Evolutionary conservation across 1,284 basidiomycete species (phyloP).

Genomic region (Anthracocystis panici-leucophaei): DNA sequence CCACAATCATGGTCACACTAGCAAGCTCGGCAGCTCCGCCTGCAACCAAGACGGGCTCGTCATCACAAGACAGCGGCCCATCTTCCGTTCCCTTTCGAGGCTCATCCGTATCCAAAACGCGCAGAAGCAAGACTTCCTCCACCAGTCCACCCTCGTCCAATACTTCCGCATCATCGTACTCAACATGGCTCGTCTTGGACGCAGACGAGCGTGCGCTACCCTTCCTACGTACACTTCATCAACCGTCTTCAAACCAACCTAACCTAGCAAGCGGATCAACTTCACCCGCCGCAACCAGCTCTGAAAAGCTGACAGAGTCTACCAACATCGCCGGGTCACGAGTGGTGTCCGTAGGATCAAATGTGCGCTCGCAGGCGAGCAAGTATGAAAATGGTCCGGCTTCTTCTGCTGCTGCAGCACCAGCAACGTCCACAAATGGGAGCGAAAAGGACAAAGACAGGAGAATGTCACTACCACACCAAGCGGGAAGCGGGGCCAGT

Average conservation of each 20-base stretch:
- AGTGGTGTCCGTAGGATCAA: not conserved
- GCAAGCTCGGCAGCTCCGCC: not conserved
- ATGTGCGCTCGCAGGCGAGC: conserved; percentile 27
- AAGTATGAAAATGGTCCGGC: conserved; percentile 27
- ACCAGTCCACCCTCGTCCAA: not conserved
- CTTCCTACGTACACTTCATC: conserved; percentile 26
- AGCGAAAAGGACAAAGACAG: conserved; percentile 20
- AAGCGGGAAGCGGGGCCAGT: conserved; percentile 11
- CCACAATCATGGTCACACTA: conserved; percentile 18
- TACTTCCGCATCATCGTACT: conserved; percentile 1
- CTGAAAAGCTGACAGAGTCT: conserved; percentile 35
- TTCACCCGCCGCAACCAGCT: conserved; percentile 22
- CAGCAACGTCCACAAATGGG: not conserved
- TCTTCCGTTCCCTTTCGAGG: conserved; percentile 36
- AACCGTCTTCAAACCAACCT: not conserved
- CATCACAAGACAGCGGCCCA: conserved; percentile 24
- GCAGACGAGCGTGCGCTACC: conserved; percentile 25
- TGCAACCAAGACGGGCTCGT: conserved; percentile 6
- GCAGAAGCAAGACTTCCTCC: conserved; percentile 12
- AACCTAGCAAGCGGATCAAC: conserved; percentile 12
- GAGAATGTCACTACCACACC: conserved; percentile 30
- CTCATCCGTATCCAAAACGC: conserved; percentile 27
- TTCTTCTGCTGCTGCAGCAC: not conserved
- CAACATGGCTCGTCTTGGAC: conserved; percentile 45
- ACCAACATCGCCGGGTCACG: conserved; percentile 17